Conservation (phyloP, 2,329 filamentous ascomycete genomes). For the Sporothrix phasma region DNA sequence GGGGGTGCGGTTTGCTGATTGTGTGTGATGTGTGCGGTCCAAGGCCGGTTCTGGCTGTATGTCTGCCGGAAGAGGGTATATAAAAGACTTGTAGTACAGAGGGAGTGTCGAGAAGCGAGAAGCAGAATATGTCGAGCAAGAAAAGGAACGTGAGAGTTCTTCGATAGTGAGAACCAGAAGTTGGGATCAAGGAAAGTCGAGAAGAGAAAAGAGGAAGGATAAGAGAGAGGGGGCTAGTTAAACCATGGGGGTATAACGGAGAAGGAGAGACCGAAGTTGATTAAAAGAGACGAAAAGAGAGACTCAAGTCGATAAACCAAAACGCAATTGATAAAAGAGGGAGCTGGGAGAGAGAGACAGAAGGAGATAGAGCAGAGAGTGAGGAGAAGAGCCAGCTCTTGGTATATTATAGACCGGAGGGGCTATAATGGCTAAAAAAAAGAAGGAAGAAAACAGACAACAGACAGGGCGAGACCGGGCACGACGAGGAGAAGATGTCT, state of each 20-base stretch:
- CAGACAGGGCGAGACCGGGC: background rate
- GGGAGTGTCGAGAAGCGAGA: background rate
- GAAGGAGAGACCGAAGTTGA: constrained; percentile 9
- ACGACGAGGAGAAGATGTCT: background rate
- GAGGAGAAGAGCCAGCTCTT: constrained; percentile 45
- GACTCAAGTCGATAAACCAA: constrained; percentile 11
- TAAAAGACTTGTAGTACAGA: background rate
- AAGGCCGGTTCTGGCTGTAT: background rate
- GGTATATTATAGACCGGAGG: constrained; percentile 37
- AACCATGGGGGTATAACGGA: constrained; percentile 25
- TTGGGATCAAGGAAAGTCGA: background rate
- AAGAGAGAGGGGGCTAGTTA: constrained; percentile 32
- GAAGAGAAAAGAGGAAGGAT: constrained; percentile 36
- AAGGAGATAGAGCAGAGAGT: constrained; percentile 25
- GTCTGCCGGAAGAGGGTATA: background rate
- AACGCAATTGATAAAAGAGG: constrained; percentile 13
- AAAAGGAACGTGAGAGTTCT: constrained; percentile 38
- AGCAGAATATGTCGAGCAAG: constrained; percentile 11
- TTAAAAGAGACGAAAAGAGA: background rate
- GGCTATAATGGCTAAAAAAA: constrained; percentile 28
- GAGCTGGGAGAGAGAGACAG: constrained; percentile 15
- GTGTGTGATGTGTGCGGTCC: constrained; percentile 4
- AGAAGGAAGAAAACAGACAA: background rate
- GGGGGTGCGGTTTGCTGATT: constrained; percentile 4
- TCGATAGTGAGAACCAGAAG: constrained; percentile 28